Evolutionary conservation across 805 yeast species (phyloP), one percentile per base, ranked within the genome.

Genomic region (Starmerella powellii): DNA sequence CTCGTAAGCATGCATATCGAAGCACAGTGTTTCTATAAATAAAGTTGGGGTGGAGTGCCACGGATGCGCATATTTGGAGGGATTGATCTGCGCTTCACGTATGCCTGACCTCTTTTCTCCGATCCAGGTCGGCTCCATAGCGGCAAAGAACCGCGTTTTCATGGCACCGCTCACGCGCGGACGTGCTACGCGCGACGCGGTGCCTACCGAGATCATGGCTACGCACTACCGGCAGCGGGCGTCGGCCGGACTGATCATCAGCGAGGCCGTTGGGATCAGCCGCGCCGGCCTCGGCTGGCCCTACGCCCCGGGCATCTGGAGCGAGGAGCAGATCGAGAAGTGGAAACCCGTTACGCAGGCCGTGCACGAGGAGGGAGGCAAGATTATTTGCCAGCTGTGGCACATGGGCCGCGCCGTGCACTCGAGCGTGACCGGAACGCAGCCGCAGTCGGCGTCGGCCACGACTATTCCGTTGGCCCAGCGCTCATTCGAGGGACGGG

Each of bases 151-250:
- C 55, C 57, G 76, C 36, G 45, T 72, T 10, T 72, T 59, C 1
- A 53, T 61, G 47, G 65, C 78, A 1, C 79, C 80, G 26, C 58
- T 73, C 38, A 71, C 78, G 13, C 60, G 79, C 44, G 34, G 48
- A 27, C 62, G 78, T 45, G 50, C 47, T 28, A 52, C 59, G 3
- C 34, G 20, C 2, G 46, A 52, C 31, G 60, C 56, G 41, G 63
- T 64, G 21, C 72, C 78, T 15, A 46, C 61, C 66, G 12, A 73
- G 67, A 62, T 70, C 40, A 63, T 66, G 45, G 56, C 56, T 17
- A 62, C 67, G 45, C 76, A 78, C 60, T 79, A 78, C 55, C 63
- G 54, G 23, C 72, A 74, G 51, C 66, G 83, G 45, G 69, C 84
- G 0, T 51, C 61, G 38, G 59, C 63, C 39, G 50, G 63, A 40